A percentile compares a stretch with the other conserved stretches of the same genome.
Conservation (phyloP, 2,329 filamentous ascomycete species). For the Coniochaeta hoffmannii region DNA sequence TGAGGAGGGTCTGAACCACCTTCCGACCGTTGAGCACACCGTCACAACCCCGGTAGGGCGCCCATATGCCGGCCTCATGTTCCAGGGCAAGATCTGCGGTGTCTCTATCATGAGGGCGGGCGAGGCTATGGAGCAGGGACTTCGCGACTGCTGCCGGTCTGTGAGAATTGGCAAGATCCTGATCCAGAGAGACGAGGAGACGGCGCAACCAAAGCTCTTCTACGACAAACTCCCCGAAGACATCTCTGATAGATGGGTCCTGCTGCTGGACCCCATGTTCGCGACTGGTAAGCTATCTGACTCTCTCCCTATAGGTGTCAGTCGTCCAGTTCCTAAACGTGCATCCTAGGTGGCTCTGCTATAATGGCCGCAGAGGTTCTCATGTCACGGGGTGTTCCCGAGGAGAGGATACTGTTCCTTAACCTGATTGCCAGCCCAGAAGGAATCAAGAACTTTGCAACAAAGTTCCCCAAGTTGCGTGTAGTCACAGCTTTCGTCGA, state of each 20-base stretch:
- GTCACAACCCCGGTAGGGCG: conserved; percentile 88
- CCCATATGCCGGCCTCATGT: conserved; percentile 83
- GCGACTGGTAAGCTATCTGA: conserved; percentile 67
- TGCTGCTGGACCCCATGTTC: conserved; percentile 97
- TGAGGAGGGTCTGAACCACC: conserved; percentile 93
- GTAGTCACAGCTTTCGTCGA: conserved; percentile 97
- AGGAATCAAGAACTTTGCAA: conserved; percentile 81
- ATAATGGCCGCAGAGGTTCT: conserved; percentile 96
- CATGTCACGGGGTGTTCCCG: conserved; percentile 81
- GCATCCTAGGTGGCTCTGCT: conserved; percentile 72
- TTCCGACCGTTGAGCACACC: conserved; percentile 81
- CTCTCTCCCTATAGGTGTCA: not conserved
- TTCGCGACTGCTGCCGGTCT: conserved; percentile 94
- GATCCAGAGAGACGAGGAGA: conserved; percentile 96
- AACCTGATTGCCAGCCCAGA: conserved; percentile 97
- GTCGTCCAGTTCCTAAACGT: conserved; percentile 8
- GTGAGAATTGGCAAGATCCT: conserved; percentile 97
- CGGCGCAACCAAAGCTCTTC: conserved; percentile 82
- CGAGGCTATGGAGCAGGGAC: conserved; percentile 95
- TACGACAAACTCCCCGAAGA: conserved; percentile 97
- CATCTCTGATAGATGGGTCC: conserved; percentile 85
- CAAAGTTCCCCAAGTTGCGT: conserved; percentile 79
- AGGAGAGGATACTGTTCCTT: conserved; percentile 91
- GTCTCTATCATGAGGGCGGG: conserved; percentile 98
- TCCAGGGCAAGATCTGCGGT: conserved; percentile 96